A percentile compares a stretch with the other conserved stretches of the same genome.
phyloP scores from a whole-genome alignment of 2,329 filamentous ascomycete genomes.

The Neopestalotiopsis sp. region DNA sequence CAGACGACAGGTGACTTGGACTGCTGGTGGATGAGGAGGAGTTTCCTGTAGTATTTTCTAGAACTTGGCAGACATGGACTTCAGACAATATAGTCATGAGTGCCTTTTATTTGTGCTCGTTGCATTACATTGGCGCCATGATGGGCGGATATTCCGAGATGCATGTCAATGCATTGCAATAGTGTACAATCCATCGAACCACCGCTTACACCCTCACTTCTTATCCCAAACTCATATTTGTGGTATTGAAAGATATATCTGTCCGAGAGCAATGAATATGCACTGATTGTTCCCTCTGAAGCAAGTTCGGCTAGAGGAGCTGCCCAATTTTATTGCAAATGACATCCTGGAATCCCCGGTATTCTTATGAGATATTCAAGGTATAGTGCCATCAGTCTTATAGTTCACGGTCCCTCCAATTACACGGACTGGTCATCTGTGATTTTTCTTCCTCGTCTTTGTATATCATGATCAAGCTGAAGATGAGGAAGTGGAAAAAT shows the following conservation, averaged over 20 bases:
- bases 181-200: too few species aligned
- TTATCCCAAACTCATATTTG: too few species aligned
- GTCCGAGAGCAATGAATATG: too few species aligned
- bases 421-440: not conserved
- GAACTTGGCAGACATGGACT: constrained; percentile 4
- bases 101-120: not conserved
- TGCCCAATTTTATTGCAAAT: too few species aligned
- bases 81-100: constrained; percentile 1
- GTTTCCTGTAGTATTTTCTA: not conserved
- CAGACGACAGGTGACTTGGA: constrained; percentile 4
- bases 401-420: not conserved
- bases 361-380: not conserved
- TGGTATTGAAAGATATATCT: too few species aligned
- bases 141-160: not conserved
- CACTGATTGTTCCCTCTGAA: too few species aligned
- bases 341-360: not conserved
- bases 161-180: not conserved
- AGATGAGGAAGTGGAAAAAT: not conserved
- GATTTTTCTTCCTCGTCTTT: not conserved
- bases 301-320: too few species aligned
- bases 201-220: too few species aligned
- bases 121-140: not conserved
- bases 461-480: not conserved
- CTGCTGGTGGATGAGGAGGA: not conserved
- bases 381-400: not conserved